Base-by-base conservation (phyloP, 2,329 filamentous ascomycete species). In the Myrmaecium sp. region DNA sequence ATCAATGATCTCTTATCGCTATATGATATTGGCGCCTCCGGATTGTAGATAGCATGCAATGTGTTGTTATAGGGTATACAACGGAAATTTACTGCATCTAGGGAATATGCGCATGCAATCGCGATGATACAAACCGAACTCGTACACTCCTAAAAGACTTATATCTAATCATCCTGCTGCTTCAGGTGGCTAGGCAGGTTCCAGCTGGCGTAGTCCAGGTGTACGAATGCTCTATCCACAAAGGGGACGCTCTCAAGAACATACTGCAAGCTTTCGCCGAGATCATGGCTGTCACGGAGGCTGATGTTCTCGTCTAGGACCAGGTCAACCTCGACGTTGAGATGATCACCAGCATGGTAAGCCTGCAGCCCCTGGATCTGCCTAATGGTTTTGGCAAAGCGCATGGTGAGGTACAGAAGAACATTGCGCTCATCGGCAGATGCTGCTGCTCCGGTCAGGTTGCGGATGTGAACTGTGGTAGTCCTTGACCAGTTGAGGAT, bases 351-450 rank as follows among this genome's bases (percentile, higher is more conserved):
- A 0, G 74, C 73, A 42, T 91, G 81, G 46, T 89, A 91, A 2
- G 81, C 81, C 38, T 83, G 74, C 30, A 89, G 56, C 17, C 81
- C 81, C 46, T 89, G 81, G 33, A 91, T 89, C 46, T 81, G 74
- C 43, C 70, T 72, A 44, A 94, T 91, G 8, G 78, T 77, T 38
- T 78, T 81, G 23, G 83, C 83, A 46, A 93, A 93, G 12, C 84
- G 76, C 78, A 93, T 92, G 2, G 83, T 89, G 38, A 92, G 66
- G 53, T 94, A 94, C 1, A 93, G 62, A 13, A 93, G 53, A 24
- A 92, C 69, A 44, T 89, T 92, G 16, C 83, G 67, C 55, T 89
- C 75, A 39, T 86, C 79, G 0, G 79, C 74, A 1, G 73, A 71
- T 4, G 80, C 79, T 1, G 77, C 77, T 39, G 78, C 78, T 11